Conservation (phyloP, 2,329 filamentous ascomycete species). For the Sclerotinia nivalis region DNA sequence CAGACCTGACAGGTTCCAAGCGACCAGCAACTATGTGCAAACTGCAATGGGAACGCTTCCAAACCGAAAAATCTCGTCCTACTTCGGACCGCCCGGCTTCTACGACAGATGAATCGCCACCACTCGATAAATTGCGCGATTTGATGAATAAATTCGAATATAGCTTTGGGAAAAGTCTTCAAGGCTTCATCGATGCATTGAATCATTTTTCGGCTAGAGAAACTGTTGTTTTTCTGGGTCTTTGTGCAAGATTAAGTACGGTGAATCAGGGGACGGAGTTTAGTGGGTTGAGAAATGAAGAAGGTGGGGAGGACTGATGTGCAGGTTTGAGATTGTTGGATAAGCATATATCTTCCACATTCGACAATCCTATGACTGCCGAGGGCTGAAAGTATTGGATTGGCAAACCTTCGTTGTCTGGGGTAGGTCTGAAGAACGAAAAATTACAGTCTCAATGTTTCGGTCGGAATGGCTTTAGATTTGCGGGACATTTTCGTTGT, state of each 20-base stretch:
- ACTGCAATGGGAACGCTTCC: conserved; percentile 59
- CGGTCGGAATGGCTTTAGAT: neutral
- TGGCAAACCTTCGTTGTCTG: too few relatives aligned
- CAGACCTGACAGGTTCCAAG: conserved; percentile 64
- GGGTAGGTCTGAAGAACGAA: too few relatives aligned
- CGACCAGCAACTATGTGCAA: conserved; percentile 60
- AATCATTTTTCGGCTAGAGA: conserved; percentile 98
- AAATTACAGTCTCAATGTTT: too few relatives aligned
- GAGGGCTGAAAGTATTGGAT: too few relatives aligned
- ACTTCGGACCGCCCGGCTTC: conserved; percentile 29
- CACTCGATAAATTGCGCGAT: conserved; percentile 62
- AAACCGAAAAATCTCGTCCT: conserved; percentile 45
- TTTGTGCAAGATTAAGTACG: conserved; percentile 81
- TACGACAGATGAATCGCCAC: neutral
- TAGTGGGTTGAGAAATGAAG: conserved; percentile 56
- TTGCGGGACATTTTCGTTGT: neutral
- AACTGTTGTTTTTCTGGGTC: conserved; percentile 76
- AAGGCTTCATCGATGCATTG: conserved; percentile 89
- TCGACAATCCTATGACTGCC: too few relatives aligned
- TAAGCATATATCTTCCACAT: too few relatives aligned
- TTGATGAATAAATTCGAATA: conserved; percentile 88
- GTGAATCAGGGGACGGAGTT: conserved; percentile 69
- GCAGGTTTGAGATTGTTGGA: too few relatives aligned
- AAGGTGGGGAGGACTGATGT: conserved; percentile 45
- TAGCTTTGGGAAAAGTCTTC: conserved; percentile 87